Percentiles rank a stretch among this genome's conserved stretches.
Evolutionary conservation across 176 grass and related monocot genomes (phyloP).

Genomic region (Elymus sibiricus): DNA sequence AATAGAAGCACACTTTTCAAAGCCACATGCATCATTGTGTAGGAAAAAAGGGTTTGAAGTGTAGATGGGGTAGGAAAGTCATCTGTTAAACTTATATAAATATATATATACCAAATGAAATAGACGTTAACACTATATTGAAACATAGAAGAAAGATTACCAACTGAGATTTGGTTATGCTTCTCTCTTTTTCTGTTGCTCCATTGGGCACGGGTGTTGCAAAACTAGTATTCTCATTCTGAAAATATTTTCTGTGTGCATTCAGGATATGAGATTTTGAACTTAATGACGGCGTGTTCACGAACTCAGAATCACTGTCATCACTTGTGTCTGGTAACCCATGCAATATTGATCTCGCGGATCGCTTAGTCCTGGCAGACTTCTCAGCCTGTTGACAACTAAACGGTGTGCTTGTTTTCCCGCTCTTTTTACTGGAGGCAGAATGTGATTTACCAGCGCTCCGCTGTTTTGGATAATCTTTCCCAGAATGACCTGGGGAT

Average conservation of each 20-base stretch:
- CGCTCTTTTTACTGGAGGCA: conserved; percentile 7
- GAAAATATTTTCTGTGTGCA: conserved; percentile 23
- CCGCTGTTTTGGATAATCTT: conserved; percentile 31
- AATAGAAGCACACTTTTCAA: conserved; percentile 9
- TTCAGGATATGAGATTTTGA: conserved; percentile 37
- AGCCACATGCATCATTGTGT: neutral
- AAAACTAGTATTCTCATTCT: conserved; percentile 24
- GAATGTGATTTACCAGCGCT: conserved; percentile 23
- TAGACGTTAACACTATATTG: neutral
- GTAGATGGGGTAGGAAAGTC: neutral
- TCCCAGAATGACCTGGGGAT: conserved; percentile 45
- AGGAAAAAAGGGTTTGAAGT: neutral
- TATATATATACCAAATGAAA: neutral
- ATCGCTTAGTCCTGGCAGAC: conserved; percentile 26
- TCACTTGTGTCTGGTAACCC: conserved; percentile 37
- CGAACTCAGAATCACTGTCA: conserved; percentile 59
- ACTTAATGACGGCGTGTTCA: neutral
- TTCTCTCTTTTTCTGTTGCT: conserved; percentile 29
- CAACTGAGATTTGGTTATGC: conserved; percentile 32
- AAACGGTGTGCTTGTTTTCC: conserved; percentile 17
- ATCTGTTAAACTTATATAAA: neutral
- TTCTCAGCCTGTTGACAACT: conserved; percentile 34
- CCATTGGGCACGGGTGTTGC: conserved; percentile 34
- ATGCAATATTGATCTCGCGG: conserved; percentile 22
- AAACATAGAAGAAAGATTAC: conserved; percentile 49